Base-by-base conservation (phyloP, 179 eudicot genomes). In the Camellia oleifera region DNA sequence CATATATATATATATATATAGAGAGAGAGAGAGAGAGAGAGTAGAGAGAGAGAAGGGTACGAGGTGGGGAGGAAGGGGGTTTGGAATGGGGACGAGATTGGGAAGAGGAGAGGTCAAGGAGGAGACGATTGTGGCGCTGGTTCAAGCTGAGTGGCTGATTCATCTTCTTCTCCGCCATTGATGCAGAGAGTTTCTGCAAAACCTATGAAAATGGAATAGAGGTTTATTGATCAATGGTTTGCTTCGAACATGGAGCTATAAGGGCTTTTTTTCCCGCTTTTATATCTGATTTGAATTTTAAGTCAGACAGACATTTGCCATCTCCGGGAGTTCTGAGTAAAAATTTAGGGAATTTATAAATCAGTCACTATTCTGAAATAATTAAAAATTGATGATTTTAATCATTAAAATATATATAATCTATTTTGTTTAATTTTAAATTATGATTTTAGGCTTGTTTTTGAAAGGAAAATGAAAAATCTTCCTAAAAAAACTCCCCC, bases 141-240 rank as follows among this genome's bases (percentile, higher is more conserved):
- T 94, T 94, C 70, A 95, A 87, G 81, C 97, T 93, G 53, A 91
- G 58, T 1, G 95, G 88, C 78, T 85, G 79, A 42, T 89, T 84
- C 75, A 86, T 83, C 77, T 86, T 83, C 85, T 79, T 87, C 77
- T 74, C 83, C 71, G 79, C 76, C 77, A 82, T 72, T 53, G 66
- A 3, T 4, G 78, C 67, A 60, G 78, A 58, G 78, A 60, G 78
- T 17, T 75, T 75, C 53, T 75, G 78, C 68, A 74, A 56, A 60
- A 63, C 40, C 68, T 54, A 8, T 54, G 12, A 5, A 50, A 32
- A 32, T 32, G 40, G 40, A 32, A 32, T 32, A 32, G 40, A 32
- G 40, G 40, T 32, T 32, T 32, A 44, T 40, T 12, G 14, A 26
- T 26, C 26, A 5, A 46, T 52, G 74, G 7, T 70, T 70, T 8